Percentiles rank a stretch among this genome's conserved stretches.
Conservation (phyloP, 108 stramenopile genomes). For the Cyclotella cryptica region DNA sequence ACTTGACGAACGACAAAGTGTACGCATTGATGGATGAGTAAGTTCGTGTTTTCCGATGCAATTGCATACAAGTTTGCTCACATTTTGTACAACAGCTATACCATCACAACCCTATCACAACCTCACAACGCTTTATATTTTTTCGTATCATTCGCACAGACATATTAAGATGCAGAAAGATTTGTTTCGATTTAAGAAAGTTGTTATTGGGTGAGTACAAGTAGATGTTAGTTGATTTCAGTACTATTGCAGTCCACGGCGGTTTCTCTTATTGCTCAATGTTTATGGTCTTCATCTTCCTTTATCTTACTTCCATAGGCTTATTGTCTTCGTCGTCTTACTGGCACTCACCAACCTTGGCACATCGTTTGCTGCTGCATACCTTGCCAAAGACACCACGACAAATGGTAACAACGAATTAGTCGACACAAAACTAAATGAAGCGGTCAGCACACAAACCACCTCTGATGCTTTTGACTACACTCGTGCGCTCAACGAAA, state of each 20-base stretch:
- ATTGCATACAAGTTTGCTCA: neutral
- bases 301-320: neutral
- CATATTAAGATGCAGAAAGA: conserved; percentile 36
- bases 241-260: too few relatives aligned
- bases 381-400: conserved; percentile 61
- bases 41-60: neutral
- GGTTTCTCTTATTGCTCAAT: neutral
- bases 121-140: too few relatives aligned
- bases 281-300: too few relatives aligned
- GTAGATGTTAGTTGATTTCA: too few relatives aligned
- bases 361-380: conserved; percentile 62
- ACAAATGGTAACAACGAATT: conserved; percentile 27
- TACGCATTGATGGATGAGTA: conserved; percentile 44
- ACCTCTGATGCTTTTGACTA: conserved; percentile 16
- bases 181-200: conserved; percentile 40
- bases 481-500: conserved; percentile 8
- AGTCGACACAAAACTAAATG: conserved; percentile 14
- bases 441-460: conserved; percentile 30
- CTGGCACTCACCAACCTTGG: conserved; percentile 59
- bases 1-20: conserved; percentile 55
- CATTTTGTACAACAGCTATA: too few relatives aligned
- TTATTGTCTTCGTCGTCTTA: conserved; percentile 46
- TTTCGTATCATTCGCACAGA: conserved; percentile 15
- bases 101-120: too few relatives aligned
- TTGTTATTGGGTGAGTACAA: conserved; percentile 23